These are phyloP conservation scores for Jaapia argillacea DNA, from an alignment of 768 basidiomycete genomes.

Conservation along the genomic window DNA sequence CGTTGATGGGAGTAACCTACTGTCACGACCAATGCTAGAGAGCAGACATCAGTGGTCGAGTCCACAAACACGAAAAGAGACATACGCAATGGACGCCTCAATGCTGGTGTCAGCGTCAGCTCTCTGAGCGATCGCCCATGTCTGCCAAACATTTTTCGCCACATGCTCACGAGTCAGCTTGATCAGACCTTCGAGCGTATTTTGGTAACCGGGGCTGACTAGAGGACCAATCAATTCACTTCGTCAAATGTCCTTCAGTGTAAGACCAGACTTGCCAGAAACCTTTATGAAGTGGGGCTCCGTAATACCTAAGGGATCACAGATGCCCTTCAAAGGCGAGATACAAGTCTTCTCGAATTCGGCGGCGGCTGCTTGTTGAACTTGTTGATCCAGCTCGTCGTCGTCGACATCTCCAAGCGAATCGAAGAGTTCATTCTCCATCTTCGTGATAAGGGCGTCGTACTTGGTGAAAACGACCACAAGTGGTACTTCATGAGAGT, in stretches of 20 bases:
- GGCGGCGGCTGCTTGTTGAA: too few relatives aligned
- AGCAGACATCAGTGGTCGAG: not conserved
- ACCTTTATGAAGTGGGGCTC: too few relatives aligned
- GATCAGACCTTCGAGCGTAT: not conserved
- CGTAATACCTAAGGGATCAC: too few relatives aligned
- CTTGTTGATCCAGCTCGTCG: too few relatives aligned
- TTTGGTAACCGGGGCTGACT: too few relatives aligned
- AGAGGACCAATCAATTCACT: too few relatives aligned
- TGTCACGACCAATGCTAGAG: too few relatives aligned
- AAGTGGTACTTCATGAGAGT: not conserved
- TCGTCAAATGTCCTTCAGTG: too few relatives aligned
- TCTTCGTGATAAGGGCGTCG: not conserved
- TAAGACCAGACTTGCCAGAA: too few relatives aligned
- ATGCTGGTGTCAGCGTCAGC: not conserved
- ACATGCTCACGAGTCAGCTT: not conserved
- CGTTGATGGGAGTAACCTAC: too few relatives aligned
- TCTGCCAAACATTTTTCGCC: not conserved
- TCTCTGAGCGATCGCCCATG: not conserved
- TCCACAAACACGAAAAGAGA: not conserved
- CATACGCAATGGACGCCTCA: not conserved
- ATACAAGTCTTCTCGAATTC: too few relatives aligned
- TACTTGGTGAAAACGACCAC: not conserved
- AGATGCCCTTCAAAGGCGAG: too few relatives aligned
- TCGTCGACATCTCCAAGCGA: not conserved
- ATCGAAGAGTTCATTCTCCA: not conserved